Conservation (phyloP, 371 early-diverging fungal species). For the Haplosporangium sp. region DNA sequence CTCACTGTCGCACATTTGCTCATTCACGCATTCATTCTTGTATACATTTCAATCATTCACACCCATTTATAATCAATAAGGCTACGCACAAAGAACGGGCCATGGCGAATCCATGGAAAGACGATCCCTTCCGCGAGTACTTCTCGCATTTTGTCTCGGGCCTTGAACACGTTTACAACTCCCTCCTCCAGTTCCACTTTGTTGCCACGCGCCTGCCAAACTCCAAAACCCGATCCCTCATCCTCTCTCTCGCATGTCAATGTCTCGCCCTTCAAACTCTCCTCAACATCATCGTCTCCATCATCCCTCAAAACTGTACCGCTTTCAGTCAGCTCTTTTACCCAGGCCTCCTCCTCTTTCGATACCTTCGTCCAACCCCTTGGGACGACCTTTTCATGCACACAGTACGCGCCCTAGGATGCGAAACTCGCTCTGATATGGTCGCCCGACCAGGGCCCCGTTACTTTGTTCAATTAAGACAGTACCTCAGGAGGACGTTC, state of each 20-base stretch:
- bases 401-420: conserved; percentile 18
- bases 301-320: conserved; percentile 16
- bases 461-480: conserved; percentile 20
- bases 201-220: not conserved
- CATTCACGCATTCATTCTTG: too few species aligned
- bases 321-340: conserved; percentile 40
- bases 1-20: too few species aligned
- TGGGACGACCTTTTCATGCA: conserved; percentile 44
- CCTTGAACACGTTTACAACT: conserved; percentile 36
- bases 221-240: conserved; percentile 6
- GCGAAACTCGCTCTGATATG: conserved; percentile 37
- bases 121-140: conserved; percentile 21
- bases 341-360: conserved; percentile 31
- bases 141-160: conserved; percentile 45
- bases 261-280: conserved; percentile 30
- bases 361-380: conserved; percentile 29
- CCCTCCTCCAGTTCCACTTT: conserved; percentile 15
- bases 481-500: conserved; percentile 21
- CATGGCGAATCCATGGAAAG: not conserved
- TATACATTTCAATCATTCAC: too few species aligned
- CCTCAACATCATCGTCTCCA: conserved; percentile 16
- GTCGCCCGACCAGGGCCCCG: conserved; percentile 31
- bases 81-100: too few species aligned
- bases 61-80: too few species aligned
- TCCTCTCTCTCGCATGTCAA: conserved; percentile 21